A percentile compares a stretch with the other conserved stretches of the same genome.
Conservation (phyloP, 257 asterid genomes). For the Paraleonurus japonicus region DNA sequence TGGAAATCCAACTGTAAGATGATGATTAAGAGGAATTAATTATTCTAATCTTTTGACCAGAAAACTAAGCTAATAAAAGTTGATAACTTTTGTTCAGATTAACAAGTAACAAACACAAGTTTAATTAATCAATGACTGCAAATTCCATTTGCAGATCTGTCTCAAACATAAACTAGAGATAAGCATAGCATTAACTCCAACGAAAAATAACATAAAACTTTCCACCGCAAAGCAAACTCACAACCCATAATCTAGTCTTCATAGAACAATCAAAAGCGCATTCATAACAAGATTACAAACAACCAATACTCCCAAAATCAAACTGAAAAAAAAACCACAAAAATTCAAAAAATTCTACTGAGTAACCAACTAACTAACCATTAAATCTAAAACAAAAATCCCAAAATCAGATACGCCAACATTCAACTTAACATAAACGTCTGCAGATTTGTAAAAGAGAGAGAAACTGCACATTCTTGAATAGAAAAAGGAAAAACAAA, state of each 20-base stretch:
- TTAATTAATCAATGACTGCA: too few relatives aligned
- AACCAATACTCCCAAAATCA: too few relatives aligned
- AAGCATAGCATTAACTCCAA: background rate
- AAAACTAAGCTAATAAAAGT: too few relatives aligned
- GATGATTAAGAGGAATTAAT: background rate
- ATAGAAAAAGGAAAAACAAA: background rate
- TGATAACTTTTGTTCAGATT: too few relatives aligned
- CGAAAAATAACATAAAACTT: conserved; percentile 14
- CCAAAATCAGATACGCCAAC: background rate
- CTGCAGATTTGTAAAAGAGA: background rate
- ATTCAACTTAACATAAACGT: background rate
- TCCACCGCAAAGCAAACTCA: background rate
- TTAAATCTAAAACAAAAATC: conserved; percentile 11
- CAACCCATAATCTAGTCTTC: conserved; percentile 2
- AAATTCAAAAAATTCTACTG: too few relatives aligned
- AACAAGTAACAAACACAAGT: too few relatives aligned
- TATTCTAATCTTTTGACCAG: background rate
- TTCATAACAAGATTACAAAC: too few relatives aligned
- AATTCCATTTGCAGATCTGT: conserved; percentile 38
- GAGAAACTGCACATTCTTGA: background rate
- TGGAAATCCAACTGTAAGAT: background rate
- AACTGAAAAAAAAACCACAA: too few relatives aligned
- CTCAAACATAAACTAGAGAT: conserved; percentile 15
- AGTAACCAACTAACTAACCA: background rate
- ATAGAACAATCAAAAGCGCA: too few relatives aligned